phyloP scores from a whole-genome alignment of 352 stramenopile genomes.

The Phytopythium aichiense region DNA sequence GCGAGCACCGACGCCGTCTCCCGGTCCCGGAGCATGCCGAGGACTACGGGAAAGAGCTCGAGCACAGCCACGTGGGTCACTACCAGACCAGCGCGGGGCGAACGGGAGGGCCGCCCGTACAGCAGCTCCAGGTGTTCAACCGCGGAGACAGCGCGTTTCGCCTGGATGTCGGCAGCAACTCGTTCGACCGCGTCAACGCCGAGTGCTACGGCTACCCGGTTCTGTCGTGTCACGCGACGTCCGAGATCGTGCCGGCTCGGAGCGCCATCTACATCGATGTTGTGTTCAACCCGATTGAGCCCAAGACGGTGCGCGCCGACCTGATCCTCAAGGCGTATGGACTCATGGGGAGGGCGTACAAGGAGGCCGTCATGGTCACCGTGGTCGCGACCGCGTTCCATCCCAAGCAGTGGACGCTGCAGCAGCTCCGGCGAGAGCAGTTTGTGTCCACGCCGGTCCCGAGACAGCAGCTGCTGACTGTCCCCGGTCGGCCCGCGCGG shows the following conservation, averaged over 20 bases:
- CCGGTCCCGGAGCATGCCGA: constrained; percentile 1
- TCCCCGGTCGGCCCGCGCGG: constrained; percentile 36
- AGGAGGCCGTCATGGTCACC: constrained; percentile 58
- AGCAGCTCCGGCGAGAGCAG: constrained; percentile 27
- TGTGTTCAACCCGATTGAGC: constrained; percentile 73
- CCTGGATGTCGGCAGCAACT: constrained; percentile 53
- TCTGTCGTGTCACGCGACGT: constrained; percentile 42
- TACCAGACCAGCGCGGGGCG: background rate
- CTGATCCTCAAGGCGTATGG: constrained; percentile 66
- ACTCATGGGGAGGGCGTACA: constrained; percentile 63
- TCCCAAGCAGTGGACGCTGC: constrained; percentile 30
- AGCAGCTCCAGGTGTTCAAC: constrained; percentile 80
- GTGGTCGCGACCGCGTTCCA: constrained; percentile 62
- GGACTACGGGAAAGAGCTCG: constrained; percentile 2
- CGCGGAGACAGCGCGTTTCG: constrained; percentile 62
- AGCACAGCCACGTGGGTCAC: constrained; percentile 4
- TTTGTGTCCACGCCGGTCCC: constrained; percentile 16
- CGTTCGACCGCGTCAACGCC: constrained; percentile 51
- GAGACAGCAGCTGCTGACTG: constrained; percentile 21
- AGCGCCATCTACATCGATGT: constrained; percentile 67
- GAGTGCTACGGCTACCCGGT: constrained; percentile 51
- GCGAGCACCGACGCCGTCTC: constrained; percentile 39
- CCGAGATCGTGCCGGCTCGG: constrained; percentile 55
- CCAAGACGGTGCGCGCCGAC: constrained; percentile 39
- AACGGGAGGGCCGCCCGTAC: constrained; percentile 32